Percentiles rank a stretch among this genome's conserved stretches.
Conservation (phyloP, 495 filamentous ascomycete species). For the Aspergillus cavernicola region DNA sequence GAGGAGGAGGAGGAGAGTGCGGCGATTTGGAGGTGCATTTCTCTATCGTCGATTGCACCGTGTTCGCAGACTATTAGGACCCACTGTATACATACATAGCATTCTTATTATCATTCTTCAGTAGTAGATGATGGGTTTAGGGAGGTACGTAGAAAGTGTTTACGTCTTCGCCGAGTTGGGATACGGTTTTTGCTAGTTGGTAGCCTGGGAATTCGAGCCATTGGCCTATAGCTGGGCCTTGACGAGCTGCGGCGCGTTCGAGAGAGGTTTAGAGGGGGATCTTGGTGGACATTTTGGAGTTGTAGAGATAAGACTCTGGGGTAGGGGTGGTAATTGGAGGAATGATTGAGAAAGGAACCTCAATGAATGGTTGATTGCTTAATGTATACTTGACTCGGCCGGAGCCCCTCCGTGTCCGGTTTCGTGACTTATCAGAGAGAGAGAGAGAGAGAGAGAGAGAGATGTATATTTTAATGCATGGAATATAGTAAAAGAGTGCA, state of each 20-base stretch:
- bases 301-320: neutral
- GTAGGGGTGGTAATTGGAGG: neutral
- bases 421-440: no score
- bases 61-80: slow-evolving; percentile 10
- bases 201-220: slow-evolving; percentile 1
- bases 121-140: neutral
- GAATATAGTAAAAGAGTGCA: no score
- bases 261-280: neutral
- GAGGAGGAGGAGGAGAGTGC: slow-evolving; percentile 58
- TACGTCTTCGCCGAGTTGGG: neutral
- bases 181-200: neutral
- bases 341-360: no score
- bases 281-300: neutral
- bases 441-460: no score
- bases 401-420: neutral
- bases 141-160: no score
- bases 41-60: slow-evolving; percentile 26
- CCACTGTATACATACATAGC: no score
- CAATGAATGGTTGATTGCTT: neutral
- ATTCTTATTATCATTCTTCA: no score
- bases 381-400: neutral
- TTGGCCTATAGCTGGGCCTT: neutral
- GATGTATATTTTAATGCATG: no score
- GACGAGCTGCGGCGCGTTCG: neutral
- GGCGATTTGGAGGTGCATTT: slow-evolving; percentile 36